A percentile compares a stretch with the other conserved stretches of the same genome.
Conservation (phyloP, 2,329 filamentous ascomycete species). For the Neonectria punicea region DNA sequence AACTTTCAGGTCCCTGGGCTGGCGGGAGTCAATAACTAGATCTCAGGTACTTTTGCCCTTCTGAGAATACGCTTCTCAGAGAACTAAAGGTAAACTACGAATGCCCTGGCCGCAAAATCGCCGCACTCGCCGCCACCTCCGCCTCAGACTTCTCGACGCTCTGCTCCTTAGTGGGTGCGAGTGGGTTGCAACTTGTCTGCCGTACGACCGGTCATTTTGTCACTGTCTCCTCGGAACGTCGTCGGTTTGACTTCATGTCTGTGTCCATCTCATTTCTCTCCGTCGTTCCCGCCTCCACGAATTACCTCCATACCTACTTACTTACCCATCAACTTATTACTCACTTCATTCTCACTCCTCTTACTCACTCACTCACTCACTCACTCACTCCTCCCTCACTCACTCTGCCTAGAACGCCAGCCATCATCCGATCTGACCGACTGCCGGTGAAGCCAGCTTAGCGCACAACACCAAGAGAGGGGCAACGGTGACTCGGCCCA, state of each 20-base stretch:
- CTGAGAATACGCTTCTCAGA: background rate
- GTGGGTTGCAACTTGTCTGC: background rate
- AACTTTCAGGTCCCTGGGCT: conserved; percentile 6
- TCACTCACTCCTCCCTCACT: background rate
- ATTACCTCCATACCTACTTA: background rate
- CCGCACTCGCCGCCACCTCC: conserved; percentile 20
- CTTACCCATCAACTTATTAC: too few species aligned
- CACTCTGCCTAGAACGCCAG: background rate
- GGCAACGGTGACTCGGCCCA: conserved; percentile 14
- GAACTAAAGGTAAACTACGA: background rate
- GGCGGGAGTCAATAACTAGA: background rate
- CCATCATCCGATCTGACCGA: conserved; percentile 1
- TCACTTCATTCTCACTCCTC: too few species aligned
- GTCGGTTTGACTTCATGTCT: too few species aligned
- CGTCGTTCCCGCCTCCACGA: background rate
- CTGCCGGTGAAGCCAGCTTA: conserved; percentile 2
- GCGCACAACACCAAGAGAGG: conserved; percentile 15
- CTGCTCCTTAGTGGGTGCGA: background rate
- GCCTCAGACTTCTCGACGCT: conserved; percentile 1
- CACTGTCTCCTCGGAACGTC: background rate
- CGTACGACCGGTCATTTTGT: background rate
- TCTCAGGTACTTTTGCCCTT: conserved; percentile 8
- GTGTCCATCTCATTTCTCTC: background rate
- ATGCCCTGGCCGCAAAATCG: conserved; percentile 8
- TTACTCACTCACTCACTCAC: background rate